Percentiles rank a stretch among this genome's conserved stretches.
These are phyloP conservation scores for Penicillium sp. DNA, from an alignment of 2,329 filamentous ascomycete genomes.

Conservation along the genomic window DNA sequence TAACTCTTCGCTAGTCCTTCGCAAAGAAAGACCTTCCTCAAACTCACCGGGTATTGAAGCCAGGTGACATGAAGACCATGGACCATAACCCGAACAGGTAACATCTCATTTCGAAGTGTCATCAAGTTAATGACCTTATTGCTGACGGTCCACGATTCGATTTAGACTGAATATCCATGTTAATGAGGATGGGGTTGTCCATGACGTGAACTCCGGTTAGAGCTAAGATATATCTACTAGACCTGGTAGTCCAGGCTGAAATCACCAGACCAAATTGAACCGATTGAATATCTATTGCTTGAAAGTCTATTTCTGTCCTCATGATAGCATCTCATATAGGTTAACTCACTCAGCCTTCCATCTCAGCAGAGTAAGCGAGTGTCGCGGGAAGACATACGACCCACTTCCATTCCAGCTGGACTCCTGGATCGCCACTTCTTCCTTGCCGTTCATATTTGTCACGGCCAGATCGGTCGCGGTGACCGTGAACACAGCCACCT, in stretches of 20 bases:
- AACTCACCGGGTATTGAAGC: slow-evolving; percentile 44
- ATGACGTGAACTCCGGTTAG: slow-evolving; percentile 43
- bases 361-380: slow-evolving; percentile 66
- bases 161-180: slow-evolving; percentile 46
- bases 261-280: not conserved
- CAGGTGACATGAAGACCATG: slow-evolving; percentile 38
- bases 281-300: not conserved
- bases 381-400: slow-evolving; percentile 64
- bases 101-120: slow-evolving; percentile 2
- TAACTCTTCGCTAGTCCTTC: slow-evolving; percentile 36
- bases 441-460: slow-evolving; percentile 61
- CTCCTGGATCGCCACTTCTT: slow-evolving; percentile 62
- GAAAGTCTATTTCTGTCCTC: not conserved
- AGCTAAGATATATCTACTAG: not conserved
- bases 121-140: not conserved
- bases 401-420: slow-evolving; percentile 63
- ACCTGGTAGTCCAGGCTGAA: no score
- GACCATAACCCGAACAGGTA: slow-evolving; percentile 46
- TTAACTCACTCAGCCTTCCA: slow-evolving; percentile 44
- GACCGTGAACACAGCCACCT: slow-evolving; percentile 63
- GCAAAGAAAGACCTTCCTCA: slow-evolving; percentile 48
- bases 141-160: not conserved
- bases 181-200: slow-evolving; percentile 44
- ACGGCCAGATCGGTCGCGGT: slow-evolving; percentile 56
- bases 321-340: not conserved